Evolutionary conservation across 139 green algal species (phyloP), one percentile per base, ranked within the genome.

Genomic region (Chlamydomonas eustigma): DNA sequence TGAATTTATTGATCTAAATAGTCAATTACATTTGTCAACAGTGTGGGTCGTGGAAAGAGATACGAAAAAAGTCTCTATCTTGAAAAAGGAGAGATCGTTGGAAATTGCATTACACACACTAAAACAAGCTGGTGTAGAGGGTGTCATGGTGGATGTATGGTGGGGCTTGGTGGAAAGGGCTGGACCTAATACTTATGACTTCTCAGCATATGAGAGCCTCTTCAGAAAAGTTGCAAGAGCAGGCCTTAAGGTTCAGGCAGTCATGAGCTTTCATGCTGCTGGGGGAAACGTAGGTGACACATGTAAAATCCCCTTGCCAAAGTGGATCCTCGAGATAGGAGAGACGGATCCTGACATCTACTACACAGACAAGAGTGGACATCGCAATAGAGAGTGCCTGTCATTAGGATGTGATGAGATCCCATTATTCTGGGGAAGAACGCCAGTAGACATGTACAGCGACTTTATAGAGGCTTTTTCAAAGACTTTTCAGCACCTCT

Each of bases 91-190:
- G 75, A 82, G 88, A 35, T 90, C 87, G 0, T 83, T 97, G 52
- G 88, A 93, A 70, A 89, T 93, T 6, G 92, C 89, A 8, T 81
- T 97, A 66, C 85, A 91, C 58, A 93, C 89, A 38, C 81, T 98
- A 6, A 89, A 91, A 51, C 81, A 92, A n/a, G 91, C 92, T 0
- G 93, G 92, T 3, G 86, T 97, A 37, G 91, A 96, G 74, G 93
- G 93, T 32, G 89, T 97, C 18, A 97, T 97, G 93, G 89, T 97
- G 3, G 93, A 97, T 74, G 90, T 97, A 0, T 97, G 93, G 93
- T 97, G 93, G 93, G 92, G 92, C 73, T 91, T 97, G 28, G 90
- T 86, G 8, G 92, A 97, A 81, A 80, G 90, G 0, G 81, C 76
- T 0, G 91, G 87, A 12, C 92, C 92, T 0, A 35, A 75, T 1